Evolutionary conservation across 441 rosid genomes (phyloP).

Genomic region (Theobroma grandiflorum): DNA sequence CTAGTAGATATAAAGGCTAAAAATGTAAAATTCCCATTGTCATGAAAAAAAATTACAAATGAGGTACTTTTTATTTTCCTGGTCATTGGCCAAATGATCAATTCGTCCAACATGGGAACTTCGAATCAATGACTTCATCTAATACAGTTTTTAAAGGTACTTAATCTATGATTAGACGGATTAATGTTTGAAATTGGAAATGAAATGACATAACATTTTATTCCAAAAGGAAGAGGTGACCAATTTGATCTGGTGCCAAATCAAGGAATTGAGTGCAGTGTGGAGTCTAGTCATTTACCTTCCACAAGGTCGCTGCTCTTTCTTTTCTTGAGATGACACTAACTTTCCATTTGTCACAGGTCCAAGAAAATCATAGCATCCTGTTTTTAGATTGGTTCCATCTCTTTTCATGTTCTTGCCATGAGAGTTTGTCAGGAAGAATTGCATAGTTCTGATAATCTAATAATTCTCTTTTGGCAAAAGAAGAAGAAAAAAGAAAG

Average conservation of each 20-base stretch:
- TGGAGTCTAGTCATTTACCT: slow-evolving; percentile 2
- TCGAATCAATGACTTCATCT: neutral
- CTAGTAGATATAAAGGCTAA: no score
- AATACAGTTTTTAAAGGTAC: neutral
- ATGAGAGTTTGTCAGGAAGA: neutral
- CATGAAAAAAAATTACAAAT: neutral
- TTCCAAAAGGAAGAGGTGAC: neutral
- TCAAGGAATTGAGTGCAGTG: neutral
- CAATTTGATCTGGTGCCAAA: slow-evolving; percentile 1
- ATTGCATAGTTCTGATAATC: neutral
- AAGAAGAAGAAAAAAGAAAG: no score
- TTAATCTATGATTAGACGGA: slow-evolving; percentile 5
- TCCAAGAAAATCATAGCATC: neutral
- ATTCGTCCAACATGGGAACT: neutral
- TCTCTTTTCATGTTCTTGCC: neutral
- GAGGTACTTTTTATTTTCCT: neutral
- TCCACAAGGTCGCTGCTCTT: neutral
- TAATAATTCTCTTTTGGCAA: neutral
- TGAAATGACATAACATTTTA: slow-evolving; percentile 24
- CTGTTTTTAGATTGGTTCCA: neutral
- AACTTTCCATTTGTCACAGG: neutral
- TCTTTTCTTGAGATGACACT: slow-evolving; percentile 18
- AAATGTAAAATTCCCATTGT: neutral
- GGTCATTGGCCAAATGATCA: neutral
- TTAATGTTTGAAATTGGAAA: neutral